Percentiles rank a stretch among this genome's conserved stretches.
These are phyloP conservation scores for Cordyceps fumosorosea DNA, from an alignment of 2,329 filamentous ascomycete species.

Conservation along the genomic window DNA sequence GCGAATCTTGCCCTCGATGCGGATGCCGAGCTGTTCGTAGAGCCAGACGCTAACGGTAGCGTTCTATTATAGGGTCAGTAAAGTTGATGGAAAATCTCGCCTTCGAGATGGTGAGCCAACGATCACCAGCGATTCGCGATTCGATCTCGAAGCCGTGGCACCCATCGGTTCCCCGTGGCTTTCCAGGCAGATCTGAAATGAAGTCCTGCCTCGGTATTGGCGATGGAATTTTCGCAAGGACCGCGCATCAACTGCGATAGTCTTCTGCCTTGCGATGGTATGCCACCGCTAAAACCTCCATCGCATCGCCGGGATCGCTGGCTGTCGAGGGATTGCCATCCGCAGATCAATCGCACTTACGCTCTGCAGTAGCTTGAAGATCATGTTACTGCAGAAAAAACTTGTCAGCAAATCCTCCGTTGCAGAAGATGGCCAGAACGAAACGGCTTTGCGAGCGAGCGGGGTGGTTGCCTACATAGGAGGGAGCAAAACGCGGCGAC, in stretches of 20 bases:
- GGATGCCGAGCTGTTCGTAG: conserved; percentile 88
- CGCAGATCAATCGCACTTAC: conserved; percentile 25
- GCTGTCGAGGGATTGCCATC: conserved; percentile 22
- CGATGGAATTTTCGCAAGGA: background rate
- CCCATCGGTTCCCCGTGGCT: too few species aligned
- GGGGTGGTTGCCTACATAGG: conserved; percentile 38
- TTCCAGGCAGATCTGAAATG: background rate
- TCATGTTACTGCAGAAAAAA: conserved; percentile 35
- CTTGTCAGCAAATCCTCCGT: conserved; percentile 16
- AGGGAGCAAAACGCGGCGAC: conserved; percentile 53
- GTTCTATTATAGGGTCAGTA: conserved; percentile 42
- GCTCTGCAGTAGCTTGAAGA: conserved; percentile 70
- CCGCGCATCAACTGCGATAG: background rate
- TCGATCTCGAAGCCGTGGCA: background rate
- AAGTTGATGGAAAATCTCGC: background rate
- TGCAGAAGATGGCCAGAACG: background rate
- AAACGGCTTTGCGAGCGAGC: background rate
- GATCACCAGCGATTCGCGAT: background rate
- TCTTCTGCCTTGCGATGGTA: background rate
- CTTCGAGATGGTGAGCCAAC: background rate
- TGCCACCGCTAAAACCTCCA: background rate
- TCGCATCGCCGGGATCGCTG: background rate
- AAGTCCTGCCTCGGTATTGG: background rate
- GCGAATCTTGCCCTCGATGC: conserved; percentile 94
- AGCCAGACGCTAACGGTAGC: conserved; percentile 91